A percentile compares a stretch with the other conserved stretches of the same genome.
Evolutionary conservation across 192 early-diverging fungal species (phyloP).

Genomic region (Chytriomyces confervae): DNA sequence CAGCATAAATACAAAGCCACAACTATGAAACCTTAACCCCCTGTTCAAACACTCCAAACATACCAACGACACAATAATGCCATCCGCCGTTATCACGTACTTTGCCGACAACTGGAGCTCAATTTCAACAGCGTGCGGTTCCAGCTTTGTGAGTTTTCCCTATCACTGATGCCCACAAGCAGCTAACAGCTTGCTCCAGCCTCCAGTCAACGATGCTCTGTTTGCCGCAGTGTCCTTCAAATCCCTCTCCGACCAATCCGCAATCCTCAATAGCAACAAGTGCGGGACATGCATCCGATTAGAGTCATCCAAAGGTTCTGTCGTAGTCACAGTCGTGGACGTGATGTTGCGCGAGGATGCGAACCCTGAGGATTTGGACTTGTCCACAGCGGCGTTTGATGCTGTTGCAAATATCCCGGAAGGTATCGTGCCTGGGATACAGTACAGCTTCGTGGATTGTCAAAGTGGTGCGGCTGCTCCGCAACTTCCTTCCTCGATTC

Average conservation of each 20-base stretch:
- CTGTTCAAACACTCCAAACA: neutral
- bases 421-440: neutral
- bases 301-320: neutral
- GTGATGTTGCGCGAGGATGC: slow-evolving; percentile 25
- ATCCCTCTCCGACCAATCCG: slow-evolving; percentile 11
- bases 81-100: neutral
- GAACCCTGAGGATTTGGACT: slow-evolving; percentile 13
- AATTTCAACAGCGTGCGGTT: neutral
- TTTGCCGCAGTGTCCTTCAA: slow-evolving; percentile 20
- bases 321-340: slow-evolving; percentile 6
- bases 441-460: neutral
- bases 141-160: neutral
- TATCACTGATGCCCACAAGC: neutral
- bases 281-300: slow-evolving; percentile 10
- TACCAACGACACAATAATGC: neutral
- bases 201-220: neutral
- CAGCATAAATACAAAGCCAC: too few relatives aligned
- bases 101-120: neutral
- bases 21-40: neutral
- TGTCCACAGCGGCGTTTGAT: slow-evolving; percentile 1
- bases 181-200: neutral
- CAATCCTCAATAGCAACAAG: neutral
- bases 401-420: neutral
- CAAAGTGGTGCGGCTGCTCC: too few relatives aligned
- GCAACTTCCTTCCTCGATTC: neutral